Conservation (phyloP, 2,329 filamentous ascomycete species). For the Ophiocordyceps camponoti-rufipedis region DNA sequence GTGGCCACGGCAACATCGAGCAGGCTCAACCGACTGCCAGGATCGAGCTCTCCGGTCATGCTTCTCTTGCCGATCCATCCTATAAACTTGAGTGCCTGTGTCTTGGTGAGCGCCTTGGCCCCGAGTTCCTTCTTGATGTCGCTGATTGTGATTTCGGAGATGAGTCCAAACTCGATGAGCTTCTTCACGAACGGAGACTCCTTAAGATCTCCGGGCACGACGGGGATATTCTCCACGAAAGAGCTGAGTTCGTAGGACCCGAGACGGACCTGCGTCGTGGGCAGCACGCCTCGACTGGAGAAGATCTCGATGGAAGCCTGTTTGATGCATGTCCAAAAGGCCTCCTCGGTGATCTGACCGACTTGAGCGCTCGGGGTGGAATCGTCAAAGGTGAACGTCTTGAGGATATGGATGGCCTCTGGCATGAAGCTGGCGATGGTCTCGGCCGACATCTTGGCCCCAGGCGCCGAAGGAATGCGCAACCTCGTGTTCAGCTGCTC, state of each 20-base stretch:
- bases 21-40: conserved; percentile 45
- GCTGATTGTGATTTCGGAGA: conserved; percentile 71
- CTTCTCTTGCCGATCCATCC: conserved; percentile 66
- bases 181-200: conserved; percentile 61
- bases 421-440: conserved; percentile 52
- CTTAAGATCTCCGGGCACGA: conserved; percentile 61
- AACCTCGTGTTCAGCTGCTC: conserved; percentile 47
- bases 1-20: conserved; percentile 68
- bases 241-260: conserved; percentile 43
- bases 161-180: conserved; percentile 65
- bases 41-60: conserved; percentile 53
- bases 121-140: conserved; percentile 77
- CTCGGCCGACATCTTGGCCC: conserved; percentile 38
- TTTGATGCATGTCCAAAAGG: conserved; percentile 85
- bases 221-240: conserved; percentile 79
- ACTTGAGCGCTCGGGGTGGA: conserved; percentile 78
- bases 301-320: conserved; percentile 72
- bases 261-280: conserved; percentile 68
- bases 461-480: conserved; percentile 22
- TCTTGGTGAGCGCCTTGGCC: conserved; percentile 58
- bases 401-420: conserved; percentile 64
- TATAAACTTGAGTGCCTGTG: conserved; percentile 68
- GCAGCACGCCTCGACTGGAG: conserved; percentile 71
- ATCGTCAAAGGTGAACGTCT: conserved; percentile 75
- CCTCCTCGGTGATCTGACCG: conserved; percentile 76